Base-by-base conservation (phyloP, 192 early-diverging fungal genomes). In the Podila epigama region DNA sequence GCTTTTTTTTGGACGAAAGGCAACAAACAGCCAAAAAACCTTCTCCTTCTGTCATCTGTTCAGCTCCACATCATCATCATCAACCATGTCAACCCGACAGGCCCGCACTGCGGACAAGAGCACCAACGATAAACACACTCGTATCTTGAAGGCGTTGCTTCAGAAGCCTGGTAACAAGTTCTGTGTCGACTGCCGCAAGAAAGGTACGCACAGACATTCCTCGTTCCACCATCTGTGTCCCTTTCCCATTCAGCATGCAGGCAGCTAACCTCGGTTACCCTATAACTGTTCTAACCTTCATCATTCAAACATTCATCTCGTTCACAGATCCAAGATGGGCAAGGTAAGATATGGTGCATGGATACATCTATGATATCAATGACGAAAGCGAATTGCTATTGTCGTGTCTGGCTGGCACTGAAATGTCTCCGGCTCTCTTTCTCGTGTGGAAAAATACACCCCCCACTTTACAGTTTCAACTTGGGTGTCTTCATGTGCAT, bases 151-250 rank as follows among this genome's bases (percentile, higher is more conserved):
- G 72, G 70, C 82, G n/a, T 82, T 93, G 25, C 84, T 95, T 82
- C 81, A 84, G 50, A 78, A 85, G 57, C 79, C 88, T 5, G 87
- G 89, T 31, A 95, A 95, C 79, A 84, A 84, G 35, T 82, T 82
- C 44, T 95, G 93, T 79, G 90, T 87, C n/a, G 93, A 95, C 68
- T 95, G 93, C 82, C 81, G 88, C 36, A 89, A 89, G 69, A 91
- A 92, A 83, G 92, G 92, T 92, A 71, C 50, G 18, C 37, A 10
- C 34, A n/a, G n/a, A n/a, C n/a, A n/a, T n/a, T n/a, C n/a, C n/a
- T n/a, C n/a, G n/a, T n/a, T n/a, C n/a, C n/a, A n/a, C n/a, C n/a
- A n/a, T n/a, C n/a, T n/a, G n/a, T 13, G 11, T 57, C 13, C 11
- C 12, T 1, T 22, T 39, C 37, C 37, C 44, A 48, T 18, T 4